phyloP scores from a whole-genome alignment of 768 basidiomycete genomes.

The Multifurca ochricompacta region DNA sequence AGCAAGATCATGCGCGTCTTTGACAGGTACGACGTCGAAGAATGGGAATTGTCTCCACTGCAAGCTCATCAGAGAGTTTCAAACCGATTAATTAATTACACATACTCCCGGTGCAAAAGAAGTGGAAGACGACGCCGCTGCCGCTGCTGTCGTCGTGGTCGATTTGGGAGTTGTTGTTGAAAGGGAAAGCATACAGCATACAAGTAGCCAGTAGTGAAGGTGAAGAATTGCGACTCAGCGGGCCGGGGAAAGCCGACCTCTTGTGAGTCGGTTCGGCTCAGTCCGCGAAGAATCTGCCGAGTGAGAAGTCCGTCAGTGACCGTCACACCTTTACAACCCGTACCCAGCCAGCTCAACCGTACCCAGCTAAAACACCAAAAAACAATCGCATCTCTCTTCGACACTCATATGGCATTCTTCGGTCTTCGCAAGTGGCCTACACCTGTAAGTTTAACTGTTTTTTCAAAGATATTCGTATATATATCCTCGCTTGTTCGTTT shows the following conservation, averaged over 20 bases:
- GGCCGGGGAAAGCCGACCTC: slow-evolving; percentile 3
- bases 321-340: too few species aligned
- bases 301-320: too few species aligned
- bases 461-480: not conserved
- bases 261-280: too few species aligned
- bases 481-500: not conserved
- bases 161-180: not conserved
- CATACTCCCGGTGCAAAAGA: slow-evolving; percentile 13
- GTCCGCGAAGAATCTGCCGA: too few species aligned
- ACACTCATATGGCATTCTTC: slow-evolving; percentile 58
- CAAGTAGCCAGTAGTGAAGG: too few species aligned
- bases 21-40: slow-evolving; percentile 73
- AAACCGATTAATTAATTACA: not conserved
- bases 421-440: slow-evolving; percentile 78
- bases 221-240: not conserved
- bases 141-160: too few species aligned
- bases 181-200: slow-evolving; percentile 7
- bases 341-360: not conserved
- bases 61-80: not conserved
- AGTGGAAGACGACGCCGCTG: slow-evolving; percentile 1
- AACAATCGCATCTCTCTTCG: not conserved
- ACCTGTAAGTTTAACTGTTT: slow-evolving; percentile 44
- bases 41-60: slow-evolving; percentile 89
- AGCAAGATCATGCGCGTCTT: slow-evolving; percentile 69
- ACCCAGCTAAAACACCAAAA: not conserved